Evolutionary conservation across 305 asterid species (phyloP).

Genomic region (Plantago coronopus): DNA sequence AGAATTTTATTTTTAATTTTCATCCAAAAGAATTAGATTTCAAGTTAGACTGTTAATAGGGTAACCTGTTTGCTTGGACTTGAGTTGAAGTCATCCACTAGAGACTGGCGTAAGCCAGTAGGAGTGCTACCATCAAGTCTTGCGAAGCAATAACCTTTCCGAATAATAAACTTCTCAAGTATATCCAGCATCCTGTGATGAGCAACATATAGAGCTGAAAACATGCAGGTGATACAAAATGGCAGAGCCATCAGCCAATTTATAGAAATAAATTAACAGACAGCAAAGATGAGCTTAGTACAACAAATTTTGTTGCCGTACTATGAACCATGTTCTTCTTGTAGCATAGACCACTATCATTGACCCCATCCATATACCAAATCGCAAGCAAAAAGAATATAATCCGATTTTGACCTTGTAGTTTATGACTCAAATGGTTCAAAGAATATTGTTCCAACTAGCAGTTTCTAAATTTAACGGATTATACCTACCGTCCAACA

Average conservation of each 20-base stretch:
- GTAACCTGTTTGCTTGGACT: slow-evolving; percentile 96
- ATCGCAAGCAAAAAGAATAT: not conserved
- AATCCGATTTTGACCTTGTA: not conserved
- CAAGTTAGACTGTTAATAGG: slow-evolving; percentile 15
- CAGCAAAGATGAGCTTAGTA: too few relatives aligned
- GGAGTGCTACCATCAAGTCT: slow-evolving; percentile 96
- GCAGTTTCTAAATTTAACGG: not conserved
- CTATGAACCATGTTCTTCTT: not conserved
- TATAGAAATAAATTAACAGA: too few relatives aligned
- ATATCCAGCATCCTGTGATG: slow-evolving; percentile 82
- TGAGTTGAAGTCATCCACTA: slow-evolving; percentile 84
- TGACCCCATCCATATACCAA: not conserved
- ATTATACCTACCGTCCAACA: not conserved
- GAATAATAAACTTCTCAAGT: slow-evolving; percentile 89
- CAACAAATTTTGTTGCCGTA: too few relatives aligned
- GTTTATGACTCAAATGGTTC: not conserved
- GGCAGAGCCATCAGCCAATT: not conserved
- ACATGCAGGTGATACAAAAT: not conserved
- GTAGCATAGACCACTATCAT: not conserved
- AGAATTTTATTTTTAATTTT: slow-evolving; percentile 12
- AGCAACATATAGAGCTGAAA: slow-evolving; percentile 18
- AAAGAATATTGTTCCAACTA: not conserved
- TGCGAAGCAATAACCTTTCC: slow-evolving; percentile 84
- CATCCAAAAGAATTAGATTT: not conserved
- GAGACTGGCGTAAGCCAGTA: slow-evolving; percentile 75